Conservation (phyloP, 2,329 filamentous ascomycete species). For the Penicillium paneum region DNA sequence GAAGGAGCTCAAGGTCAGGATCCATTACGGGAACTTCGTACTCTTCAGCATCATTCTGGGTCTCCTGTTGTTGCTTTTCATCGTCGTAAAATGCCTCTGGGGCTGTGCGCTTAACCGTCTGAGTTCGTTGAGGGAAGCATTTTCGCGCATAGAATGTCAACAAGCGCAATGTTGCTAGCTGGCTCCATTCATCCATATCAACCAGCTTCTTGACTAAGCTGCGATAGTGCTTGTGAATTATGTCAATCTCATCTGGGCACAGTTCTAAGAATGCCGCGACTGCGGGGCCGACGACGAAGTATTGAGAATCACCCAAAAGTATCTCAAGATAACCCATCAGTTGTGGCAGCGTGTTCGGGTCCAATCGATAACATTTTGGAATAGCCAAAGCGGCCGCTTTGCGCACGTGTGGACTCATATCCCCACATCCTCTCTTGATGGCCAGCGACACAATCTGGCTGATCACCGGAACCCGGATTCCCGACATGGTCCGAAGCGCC, state of each 20-base stretch:
- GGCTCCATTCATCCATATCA: constrained; percentile 99
- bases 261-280: constrained; percentile 85
- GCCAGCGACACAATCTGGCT: constrained; percentile 94
- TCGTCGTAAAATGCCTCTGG: constrained; percentile 81
- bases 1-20: constrained; percentile 75
- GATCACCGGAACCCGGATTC: constrained; percentile 94
- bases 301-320: constrained; percentile 84
- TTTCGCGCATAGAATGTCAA: constrained; percentile 81
- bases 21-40: constrained; percentile 65
- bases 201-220: constrained; percentile 82
- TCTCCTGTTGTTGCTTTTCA: constrained; percentile 47
- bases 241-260: constrained; percentile 79
- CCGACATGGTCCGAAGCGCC: constrained; percentile 93
- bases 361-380: constrained; percentile 90
- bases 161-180: constrained; percentile 75
- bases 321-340: constrained; percentile 75
- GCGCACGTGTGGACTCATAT: constrained; percentile 92
- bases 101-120: constrained; percentile 55
- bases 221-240: constrained; percentile 88
- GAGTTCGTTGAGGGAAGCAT: constrained; percentile 74
- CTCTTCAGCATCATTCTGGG: constrained; percentile 44
- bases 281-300: constrained; percentile 93
- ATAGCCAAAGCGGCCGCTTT: constrained; percentile 91
- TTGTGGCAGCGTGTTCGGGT: constrained; percentile 80
- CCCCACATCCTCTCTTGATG: constrained; percentile 87